Base-by-base conservation (phyloP, 441 rosid genomes). In the Bocquillonia castaneifolia region DNA sequence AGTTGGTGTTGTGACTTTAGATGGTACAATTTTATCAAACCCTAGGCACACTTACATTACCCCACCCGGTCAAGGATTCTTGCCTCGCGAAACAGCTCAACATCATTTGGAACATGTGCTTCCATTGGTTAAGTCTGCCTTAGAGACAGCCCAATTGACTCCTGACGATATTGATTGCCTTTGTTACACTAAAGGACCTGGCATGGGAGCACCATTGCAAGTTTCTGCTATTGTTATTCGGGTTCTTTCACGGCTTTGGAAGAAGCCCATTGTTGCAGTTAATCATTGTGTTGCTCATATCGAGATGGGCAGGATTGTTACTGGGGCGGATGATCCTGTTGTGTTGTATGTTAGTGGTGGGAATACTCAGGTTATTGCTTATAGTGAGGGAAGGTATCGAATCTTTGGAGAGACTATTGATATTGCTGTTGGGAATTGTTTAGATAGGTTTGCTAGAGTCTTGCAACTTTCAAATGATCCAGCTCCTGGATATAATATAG, bases 381-480 rank as follows among this genome's bases (percentile, higher is more conserved):
- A 90, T 36, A 91, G 97, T 62, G 97, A 91, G 82, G 97, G 97
- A 14, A 69, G 88, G 50, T 91, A 90, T 44, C 59, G 92, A 32
- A 94, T 94, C 10, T 91, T 94, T 10, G 97, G 96, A 22, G 99
- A 91, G 85, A 91, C 96, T 18, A 91, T 94, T 77, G 99, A 91
- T 81, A 94, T 94, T 69, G 99, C 94, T 80, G 96, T 91, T 56
- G 99, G 97, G 34, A 94, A 94, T 79, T 94, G 96, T 74, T 82
- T 94, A 89, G 96, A 91, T 57, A 86, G 96, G 53, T 91, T 93
- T 66, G 97, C 97, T 67, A 78, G 99, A 77, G 90, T 93, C 23
- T 81, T 91, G 72, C 86, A 84, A 10, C 84, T 93, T 17, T 91
- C 97, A 31, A 94, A 91, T 79, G 97, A 94, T 81, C 99, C 97